Conservation (phyloP, 352 stramenopile species). For the Hyphochytrium catenoides region DNA sequence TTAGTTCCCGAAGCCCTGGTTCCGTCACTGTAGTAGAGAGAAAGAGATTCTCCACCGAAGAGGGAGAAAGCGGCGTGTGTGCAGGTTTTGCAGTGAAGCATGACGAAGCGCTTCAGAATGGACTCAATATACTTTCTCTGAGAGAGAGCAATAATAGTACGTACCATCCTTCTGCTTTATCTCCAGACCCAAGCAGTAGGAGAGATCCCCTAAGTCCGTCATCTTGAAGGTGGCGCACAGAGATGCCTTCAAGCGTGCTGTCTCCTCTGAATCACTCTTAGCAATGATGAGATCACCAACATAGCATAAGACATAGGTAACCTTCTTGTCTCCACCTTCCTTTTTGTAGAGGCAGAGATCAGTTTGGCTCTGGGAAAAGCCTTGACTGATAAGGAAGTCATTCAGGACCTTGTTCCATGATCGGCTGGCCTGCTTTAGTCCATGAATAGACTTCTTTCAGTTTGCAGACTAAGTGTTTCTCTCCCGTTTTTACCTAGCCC, state of each 20-base stretch:
- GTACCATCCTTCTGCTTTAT: slow-evolving; percentile 2
- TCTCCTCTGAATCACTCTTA: neutral
- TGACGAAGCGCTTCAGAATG: slow-evolving; percentile 4
- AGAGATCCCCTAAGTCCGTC: slow-evolving; percentile 1
- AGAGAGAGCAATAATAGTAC: slow-evolving; percentile 4
- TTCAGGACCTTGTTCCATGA: slow-evolving; percentile 6
- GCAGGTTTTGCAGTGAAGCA: neutral
- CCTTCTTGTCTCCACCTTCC: neutral
- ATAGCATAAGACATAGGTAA: slow-evolving; percentile 6
- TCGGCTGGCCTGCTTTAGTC: slow-evolving; percentile 5
- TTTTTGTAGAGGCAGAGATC: slow-evolving; percentile 8
- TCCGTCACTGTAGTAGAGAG: neutral
- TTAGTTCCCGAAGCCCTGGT: no score
- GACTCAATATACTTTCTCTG: slow-evolving; percentile 8
- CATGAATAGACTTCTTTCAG: slow-evolving; percentile 7
- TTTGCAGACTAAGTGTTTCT: neutral
- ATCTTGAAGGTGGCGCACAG: slow-evolving; percentile 5
- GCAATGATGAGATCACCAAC: slow-evolving; percentile 11
- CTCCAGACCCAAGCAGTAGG: slow-evolving; percentile 5
- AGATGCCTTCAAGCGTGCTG: slow-evolving; percentile 1
- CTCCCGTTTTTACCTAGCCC: slow-evolving; percentile 1
- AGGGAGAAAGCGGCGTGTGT: neutral
- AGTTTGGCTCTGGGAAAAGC: slow-evolving; percentile 6
- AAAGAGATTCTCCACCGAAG: neutral
- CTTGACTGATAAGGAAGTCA: slow-evolving; percentile 1